Base-by-base conservation (phyloP, 2,329 filamentous ascomycete species). In the Clonostachys solani region DNA sequence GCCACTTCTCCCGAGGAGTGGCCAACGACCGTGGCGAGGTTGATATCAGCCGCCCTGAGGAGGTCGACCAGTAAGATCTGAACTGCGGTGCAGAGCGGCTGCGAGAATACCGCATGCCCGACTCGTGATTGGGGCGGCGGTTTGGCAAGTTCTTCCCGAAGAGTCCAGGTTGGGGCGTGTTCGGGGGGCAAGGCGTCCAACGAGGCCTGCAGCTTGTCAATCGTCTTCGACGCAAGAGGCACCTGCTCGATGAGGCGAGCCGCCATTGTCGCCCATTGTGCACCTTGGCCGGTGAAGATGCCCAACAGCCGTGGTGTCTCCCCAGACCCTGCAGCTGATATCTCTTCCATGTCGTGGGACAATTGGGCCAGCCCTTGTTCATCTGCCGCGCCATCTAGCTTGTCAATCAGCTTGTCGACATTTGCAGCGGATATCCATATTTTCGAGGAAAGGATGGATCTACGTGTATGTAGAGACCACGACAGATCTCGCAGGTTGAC, bases 1-100 rank as follows among this genome's bases (percentile, higher is more conserved):
- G 53, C 67, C 41, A 73, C 73, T 47, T 74, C 71, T n/a, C 71
- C 71, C 36, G 58, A 63, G 0, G 68, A 71, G 50, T 74, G 71
- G 2, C 71, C 68, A 3, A 59, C 57, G 1, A 73, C 68, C 5
- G 59, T 62, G 2, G 49, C 18, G 2, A 68, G 64, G 6, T 44
- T 44, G 15, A 74, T 60, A 2, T 59, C 60, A 58, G 65, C 71
- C 6, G 62, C 62, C 34, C 61, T 45, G 5, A 77, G 55, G 5
- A 75, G 55, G 33, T 69, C 61, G 2, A 66, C 61, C 6, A 75
- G 48, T 2, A 66, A 60, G 4, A 77, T 55, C 51, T 77, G 73
- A 2, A 76, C 48, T 0, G 71, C 66, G 0, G 67, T 71, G 47
- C 61, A 67, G 2, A 57, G 43, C 50, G 68, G 66, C 50, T 71